These are phyloP conservation scores for Acanthamoeba culbertsoni DNA, from an alignment of 208 protist species.

Conservation along the genomic window DNA sequence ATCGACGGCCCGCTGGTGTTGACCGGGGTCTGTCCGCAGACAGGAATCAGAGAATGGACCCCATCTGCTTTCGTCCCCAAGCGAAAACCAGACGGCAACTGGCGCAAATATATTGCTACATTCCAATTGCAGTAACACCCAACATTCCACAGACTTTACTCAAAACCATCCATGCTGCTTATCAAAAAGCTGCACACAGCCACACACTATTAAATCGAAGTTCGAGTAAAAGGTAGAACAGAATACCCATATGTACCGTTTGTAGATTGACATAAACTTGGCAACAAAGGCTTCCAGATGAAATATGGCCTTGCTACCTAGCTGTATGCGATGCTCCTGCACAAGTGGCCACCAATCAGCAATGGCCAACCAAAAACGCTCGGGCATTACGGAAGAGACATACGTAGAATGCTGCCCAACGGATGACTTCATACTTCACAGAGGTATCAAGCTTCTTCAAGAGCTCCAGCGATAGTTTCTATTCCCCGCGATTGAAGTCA, in stretches of 20 bases:
- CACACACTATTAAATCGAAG: too few relatives aligned
- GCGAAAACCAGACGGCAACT: not conserved
- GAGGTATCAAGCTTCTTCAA: constrained; percentile 82
- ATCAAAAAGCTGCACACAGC: constrained; percentile 5
- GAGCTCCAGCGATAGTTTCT: constrained; percentile 87
- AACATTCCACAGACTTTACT: not conserved
- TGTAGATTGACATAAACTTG: constrained; percentile 90
- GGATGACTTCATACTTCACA: constrained; percentile 88
- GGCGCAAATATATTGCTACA: not conserved
- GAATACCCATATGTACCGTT: constrained; percentile 79
- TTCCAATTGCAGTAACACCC: not conserved
- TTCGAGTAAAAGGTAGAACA: too few relatives aligned
- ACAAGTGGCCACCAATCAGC: not conserved
- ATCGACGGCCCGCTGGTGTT: not conserved
- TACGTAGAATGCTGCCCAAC: constrained; percentile 91
- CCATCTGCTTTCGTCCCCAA: too few relatives aligned
- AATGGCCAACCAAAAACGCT: not conserved
- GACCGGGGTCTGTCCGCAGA: too few relatives aligned
- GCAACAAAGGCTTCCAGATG: constrained; percentile 98
- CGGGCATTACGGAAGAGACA: not conserved
- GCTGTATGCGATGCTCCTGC: constrained; percentile 94
- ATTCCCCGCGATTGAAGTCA: not conserved
- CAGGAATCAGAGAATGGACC: too few relatives aligned
- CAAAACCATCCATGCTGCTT: not conserved
- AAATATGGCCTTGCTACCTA: constrained; percentile 96